These are phyloP conservation scores for Spergularia bocconei DNA, from an alignment of 148 eudicot species.

Conservation along the genomic window DNA sequence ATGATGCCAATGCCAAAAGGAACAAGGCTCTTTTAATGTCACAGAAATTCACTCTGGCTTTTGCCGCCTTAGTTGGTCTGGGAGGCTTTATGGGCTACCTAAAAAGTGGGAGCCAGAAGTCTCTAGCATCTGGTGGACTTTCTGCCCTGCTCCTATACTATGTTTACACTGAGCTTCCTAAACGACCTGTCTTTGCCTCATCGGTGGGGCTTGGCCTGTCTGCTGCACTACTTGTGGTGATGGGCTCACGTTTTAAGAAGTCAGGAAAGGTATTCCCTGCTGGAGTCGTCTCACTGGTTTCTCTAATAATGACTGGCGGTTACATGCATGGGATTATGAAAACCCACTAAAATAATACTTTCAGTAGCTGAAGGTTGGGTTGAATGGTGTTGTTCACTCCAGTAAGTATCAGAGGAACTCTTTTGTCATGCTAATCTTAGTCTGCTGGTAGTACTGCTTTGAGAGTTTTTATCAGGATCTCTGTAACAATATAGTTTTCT, in stretches of 20 bases:
- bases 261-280: conserved; percentile 91
- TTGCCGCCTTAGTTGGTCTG: conserved; percentile 72
- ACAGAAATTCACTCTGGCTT: conserved; percentile 80
- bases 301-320: conserved; percentile 78
- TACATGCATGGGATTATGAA: conserved; percentile 72
- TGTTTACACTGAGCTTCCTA: conserved; percentile 70
- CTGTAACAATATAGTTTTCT: neutral
- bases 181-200: conserved; percentile 70
- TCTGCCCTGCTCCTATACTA: conserved; percentile 54
- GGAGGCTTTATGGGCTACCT: conserved; percentile 84
- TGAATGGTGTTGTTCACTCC: neutral
- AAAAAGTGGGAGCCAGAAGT: conserved; percentile 78
- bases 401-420: neutral
- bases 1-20: conserved; percentile 38
- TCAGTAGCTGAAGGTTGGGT: neutral
- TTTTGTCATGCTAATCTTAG: conserved; percentile 6
- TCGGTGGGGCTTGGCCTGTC: conserved; percentile 80
- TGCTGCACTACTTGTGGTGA: conserved; percentile 75
- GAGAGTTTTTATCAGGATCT: neutral
- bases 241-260: conserved; percentile 78
- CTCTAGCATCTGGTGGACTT: conserved; percentile 69
- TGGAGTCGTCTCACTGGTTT: conserved; percentile 74
- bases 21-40: conserved; percentile 66
- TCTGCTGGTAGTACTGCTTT: conserved; percentile 12
- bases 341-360: conserved; percentile 38